phyloP scores from a whole-genome alignment of 768 basidiomycete genomes.

The Boletus barrowsii region DNA sequence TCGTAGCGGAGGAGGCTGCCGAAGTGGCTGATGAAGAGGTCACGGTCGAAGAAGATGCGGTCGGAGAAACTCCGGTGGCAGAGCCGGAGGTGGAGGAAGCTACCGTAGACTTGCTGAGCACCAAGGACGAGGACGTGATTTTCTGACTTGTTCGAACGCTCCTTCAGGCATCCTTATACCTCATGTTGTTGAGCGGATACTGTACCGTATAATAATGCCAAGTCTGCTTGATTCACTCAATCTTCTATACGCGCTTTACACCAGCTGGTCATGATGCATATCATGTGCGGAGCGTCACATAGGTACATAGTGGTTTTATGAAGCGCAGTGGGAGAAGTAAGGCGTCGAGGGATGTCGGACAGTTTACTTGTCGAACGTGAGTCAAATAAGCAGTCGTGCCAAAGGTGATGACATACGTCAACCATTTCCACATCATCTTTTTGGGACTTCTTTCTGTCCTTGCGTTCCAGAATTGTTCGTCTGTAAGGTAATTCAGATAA shows the following conservation, averaged over 20 bases:
- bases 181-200: neutral
- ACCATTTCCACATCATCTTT: conserved; percentile 74
- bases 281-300: conserved; percentile 50
- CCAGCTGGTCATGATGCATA: conserved; percentile 48
- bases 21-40: conserved; percentile 30
- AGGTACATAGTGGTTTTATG: conserved; percentile 67
- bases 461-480: conserved; percentile 84
- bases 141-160: conserved; percentile 49
- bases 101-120: conserved; percentile 66
- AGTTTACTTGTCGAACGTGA: conserved; percentile 24
- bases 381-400: conserved; percentile 8
- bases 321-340: conserved; percentile 17
- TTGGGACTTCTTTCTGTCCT: conserved; percentile 68
- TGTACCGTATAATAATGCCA: conserved; percentile 10
- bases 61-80: conserved; percentile 7
- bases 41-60: conserved; percentile 17
- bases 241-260: neutral
- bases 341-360: conserved; percentile 8
- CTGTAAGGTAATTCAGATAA: conserved; percentile 35
- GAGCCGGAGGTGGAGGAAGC: conserved; percentile 26
- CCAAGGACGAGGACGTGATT: conserved; percentile 91
- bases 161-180: conserved; percentile 10
- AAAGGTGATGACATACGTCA: conserved; percentile 54
- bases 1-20: neutral
- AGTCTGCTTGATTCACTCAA: conserved; percentile 8